A percentile compares a stretch with the other conserved stretches of the same genome.
phyloP scores from a whole-genome alignment of 2,329 filamentous ascomycete species.

The Pseudogymnoascus sp. region DNA sequence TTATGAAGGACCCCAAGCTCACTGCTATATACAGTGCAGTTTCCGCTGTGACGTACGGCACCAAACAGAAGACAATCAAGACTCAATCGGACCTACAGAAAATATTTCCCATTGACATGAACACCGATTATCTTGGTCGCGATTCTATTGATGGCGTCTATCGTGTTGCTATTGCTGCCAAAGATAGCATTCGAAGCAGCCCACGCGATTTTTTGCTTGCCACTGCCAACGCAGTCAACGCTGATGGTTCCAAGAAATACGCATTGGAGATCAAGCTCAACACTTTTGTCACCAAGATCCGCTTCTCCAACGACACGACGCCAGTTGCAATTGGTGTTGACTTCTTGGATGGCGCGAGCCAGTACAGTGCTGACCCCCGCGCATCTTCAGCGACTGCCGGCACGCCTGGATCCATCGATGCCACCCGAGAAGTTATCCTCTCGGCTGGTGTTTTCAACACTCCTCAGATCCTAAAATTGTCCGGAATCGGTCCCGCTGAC shows the following conservation, averaged over 20 bases:
- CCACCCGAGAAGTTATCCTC: constrained; percentile 38
- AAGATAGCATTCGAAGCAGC: constrained; percentile 14
- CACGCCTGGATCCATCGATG: constrained; percentile 21
- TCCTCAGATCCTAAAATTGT: constrained; percentile 37
- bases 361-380: constrained; percentile 36
- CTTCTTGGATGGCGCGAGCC: constrained; percentile 32
- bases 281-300: constrained; percentile 33
- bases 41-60: constrained; percentile 13
- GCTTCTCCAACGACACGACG: constrained; percentile 28
- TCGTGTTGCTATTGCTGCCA: constrained; percentile 18
- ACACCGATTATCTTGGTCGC: constrained; percentile 16
- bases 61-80: constrained; percentile 7
- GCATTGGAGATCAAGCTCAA: constrained; percentile 18
- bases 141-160: constrained; percentile 17
- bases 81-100: constrained; percentile 11
- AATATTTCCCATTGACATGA: constrained; percentile 19
- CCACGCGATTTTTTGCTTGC: constrained; percentile 22
- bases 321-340: constrained; percentile 35
- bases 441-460: constrained; percentile 37
- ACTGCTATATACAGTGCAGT: constrained; percentile 17
- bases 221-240: constrained; percentile 15
- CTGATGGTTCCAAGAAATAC: constrained; percentile 18
- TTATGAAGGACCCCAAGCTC: constrained; percentile 15
- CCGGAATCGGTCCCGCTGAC: constrained; percentile 32
- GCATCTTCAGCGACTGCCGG: constrained; percentile 19